Evolutionary conservation across 352 stramenopile species (phyloP), one percentile per base, ranked within the genome.

Genomic region (Pelagophyceae sp.): DNA sequence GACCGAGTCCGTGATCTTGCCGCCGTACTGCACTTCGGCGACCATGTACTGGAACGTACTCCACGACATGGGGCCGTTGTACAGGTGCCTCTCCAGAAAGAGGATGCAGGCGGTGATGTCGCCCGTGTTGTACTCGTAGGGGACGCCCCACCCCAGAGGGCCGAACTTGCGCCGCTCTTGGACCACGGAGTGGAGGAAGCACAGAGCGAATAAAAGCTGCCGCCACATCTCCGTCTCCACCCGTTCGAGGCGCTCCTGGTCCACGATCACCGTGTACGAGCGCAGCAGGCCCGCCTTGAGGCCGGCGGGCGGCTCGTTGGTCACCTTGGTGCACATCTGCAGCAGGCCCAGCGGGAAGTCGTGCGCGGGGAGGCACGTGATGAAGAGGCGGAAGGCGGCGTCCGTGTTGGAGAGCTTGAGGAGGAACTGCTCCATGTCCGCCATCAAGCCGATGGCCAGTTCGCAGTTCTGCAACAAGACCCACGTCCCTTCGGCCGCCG

Each of bases 281-380:
- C 94, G 91, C 54, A 98, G 80, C 38, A 99, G 80, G 33, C 94
- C 95, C 1, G 95, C 95, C 29, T 94, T 92, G 20, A 99, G 83
- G 20, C 96, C 96, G 77, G 96, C 90, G 3, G 95, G 96, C 50
- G 95, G 94, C 76, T 99, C 95, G 78, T 99, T 98, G 5, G 96
- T 98, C 33, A 99, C 95, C 82, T 99, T 99, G 38, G 94, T 98
- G 60, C 91, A 97, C 95, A 98, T 98, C 82, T 99, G 96, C 64
- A 99, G 87, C 81, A 99, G 84, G 0, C 95, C 95, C 0, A 99
- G 82, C 3, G 96, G 96, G 83, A 99, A 99, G 76, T 97, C 88
- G 69, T 94, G 87, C 83, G 97, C 94, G 3, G 96, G 96, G 20
- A 98, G 85, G 50, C 95, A 95, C 11, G 95, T 99, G 71, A 99